Evolutionary conservation across 2,329 filamentous ascomycete species (phyloP).

Genomic region (Balansia obtecta): DNA sequence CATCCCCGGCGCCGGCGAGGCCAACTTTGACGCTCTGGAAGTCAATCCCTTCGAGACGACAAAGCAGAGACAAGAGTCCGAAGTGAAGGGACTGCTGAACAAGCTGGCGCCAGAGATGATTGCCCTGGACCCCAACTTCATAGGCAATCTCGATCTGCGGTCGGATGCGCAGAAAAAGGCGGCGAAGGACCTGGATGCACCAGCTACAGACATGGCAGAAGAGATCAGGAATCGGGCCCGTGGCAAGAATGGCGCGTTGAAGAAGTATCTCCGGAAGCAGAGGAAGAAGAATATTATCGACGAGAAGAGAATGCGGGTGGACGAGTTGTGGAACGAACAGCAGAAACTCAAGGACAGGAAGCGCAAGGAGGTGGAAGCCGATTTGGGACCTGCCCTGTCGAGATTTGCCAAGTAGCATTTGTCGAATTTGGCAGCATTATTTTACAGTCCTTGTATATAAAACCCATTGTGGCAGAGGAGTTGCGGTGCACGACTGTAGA

Average conservation of each 20-base stretch:
- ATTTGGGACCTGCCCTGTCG: conserved; percentile 74
- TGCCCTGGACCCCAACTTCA: conserved; percentile 79
- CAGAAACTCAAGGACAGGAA: conserved; percentile 53
- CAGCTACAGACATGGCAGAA: conserved; percentile 42
- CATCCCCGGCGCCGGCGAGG: conserved; percentile 87
- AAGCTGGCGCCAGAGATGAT: conserved; percentile 98
- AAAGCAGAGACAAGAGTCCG: conserved; percentile 84
- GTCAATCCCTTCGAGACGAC: conserved; percentile 88
- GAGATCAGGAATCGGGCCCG: conserved; percentile 65
- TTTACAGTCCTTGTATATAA: conserved; percentile 7
- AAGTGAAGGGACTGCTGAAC: conserved; percentile 82
- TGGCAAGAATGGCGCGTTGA: conserved; percentile 79
- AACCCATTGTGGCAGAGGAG: conserved; percentile 7
- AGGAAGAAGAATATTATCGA: conserved; percentile 89
- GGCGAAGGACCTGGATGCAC: conserved; percentile 69
- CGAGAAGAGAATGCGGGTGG: conserved; percentile 78
- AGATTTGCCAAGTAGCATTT: conserved; percentile 68
- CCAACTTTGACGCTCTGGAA: conserved; percentile 91
- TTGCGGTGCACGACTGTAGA: not conserved
- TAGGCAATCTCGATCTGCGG: conserved; percentile 75
- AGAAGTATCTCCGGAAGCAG: conserved; percentile 86
- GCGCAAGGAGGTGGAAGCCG: conserved; percentile 50
- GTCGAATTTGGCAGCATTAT: conserved; percentile 26
- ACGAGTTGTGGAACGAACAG: conserved; percentile 67
- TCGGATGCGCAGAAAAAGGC: conserved; percentile 65